A percentile compares a stretch with the other conserved stretches of the same genome.
Conservation (phyloP, 495 filamentous ascomycete genomes). For the Choiromyces venosus region DNA sequence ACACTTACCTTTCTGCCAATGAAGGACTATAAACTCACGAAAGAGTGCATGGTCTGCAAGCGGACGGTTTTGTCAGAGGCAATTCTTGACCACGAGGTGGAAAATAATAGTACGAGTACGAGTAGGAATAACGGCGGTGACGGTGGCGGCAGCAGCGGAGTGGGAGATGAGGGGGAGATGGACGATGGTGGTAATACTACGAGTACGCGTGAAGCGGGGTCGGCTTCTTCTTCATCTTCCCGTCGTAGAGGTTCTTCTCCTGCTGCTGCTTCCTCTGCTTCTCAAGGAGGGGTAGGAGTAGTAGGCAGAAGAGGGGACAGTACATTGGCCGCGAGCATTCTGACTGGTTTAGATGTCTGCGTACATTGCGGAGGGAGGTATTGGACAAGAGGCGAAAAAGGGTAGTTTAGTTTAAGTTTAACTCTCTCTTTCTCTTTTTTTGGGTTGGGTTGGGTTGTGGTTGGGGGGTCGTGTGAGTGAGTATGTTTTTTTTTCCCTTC, state of each 20-base stretch:
- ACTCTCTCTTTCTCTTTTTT: neutral
- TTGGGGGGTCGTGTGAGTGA: neutral
- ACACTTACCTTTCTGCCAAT: conserved; percentile 41
- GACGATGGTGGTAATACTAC: conserved; percentile 6
- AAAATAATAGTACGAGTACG: neutral
- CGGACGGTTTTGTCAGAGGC: conserved; percentile 38
- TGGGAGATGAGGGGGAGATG: conserved; percentile 36
- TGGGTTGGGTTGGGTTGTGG: too few relatives aligned
- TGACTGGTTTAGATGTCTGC: conserved; percentile 39
- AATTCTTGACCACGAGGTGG: conserved; percentile 21
- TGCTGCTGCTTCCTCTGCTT: neutral
- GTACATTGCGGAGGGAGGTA: conserved; percentile 42
- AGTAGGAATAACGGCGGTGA: neutral
- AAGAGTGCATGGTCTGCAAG: conserved; percentile 39
- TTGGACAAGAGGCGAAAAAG: conserved; percentile 37
- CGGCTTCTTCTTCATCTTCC: neutral
- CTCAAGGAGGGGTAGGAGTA: conserved; percentile 1
- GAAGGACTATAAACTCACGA: conserved; percentile 36
- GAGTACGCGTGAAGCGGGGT: neutral
- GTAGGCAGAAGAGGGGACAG: conserved; percentile 28
- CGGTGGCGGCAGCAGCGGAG: neutral
- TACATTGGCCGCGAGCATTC: conserved; percentile 30
- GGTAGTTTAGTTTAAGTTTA: conserved; percentile 27
- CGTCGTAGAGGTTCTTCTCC: conserved; percentile 1
- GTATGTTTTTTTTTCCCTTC: neutral